A percentile compares a stretch with the other conserved stretches of the same genome.
These are phyloP conservation scores for Kurtzmaniella fragi DNA, from an alignment of 805 yeast species.

Conservation along the genomic window DNA sequence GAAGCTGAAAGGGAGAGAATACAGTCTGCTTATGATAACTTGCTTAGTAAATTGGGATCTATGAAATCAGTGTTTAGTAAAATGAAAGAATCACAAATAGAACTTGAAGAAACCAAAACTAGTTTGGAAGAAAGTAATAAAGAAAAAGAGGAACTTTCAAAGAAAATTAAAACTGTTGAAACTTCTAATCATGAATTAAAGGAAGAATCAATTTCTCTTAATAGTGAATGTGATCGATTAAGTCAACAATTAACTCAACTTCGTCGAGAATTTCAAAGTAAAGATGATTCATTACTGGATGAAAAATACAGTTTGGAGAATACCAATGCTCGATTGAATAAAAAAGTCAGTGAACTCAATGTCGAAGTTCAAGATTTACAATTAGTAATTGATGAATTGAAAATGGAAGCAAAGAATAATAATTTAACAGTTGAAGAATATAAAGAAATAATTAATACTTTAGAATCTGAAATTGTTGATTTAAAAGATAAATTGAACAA, in stretches of 20 bases:
- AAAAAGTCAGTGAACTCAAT: slow-evolving; percentile 36
- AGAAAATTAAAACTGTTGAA: slow-evolving; percentile 12
- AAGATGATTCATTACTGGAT: slow-evolving; percentile 31
- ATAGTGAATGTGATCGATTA: slow-evolving; percentile 51
- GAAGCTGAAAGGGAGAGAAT: slow-evolving; percentile 52
- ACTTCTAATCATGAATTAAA: slow-evolving; percentile 14
- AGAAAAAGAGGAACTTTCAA: slow-evolving; percentile 5
- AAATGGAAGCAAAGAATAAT: slow-evolving; percentile 37
- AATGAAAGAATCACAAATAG: slow-evolving; percentile 66
- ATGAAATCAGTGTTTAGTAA: slow-evolving; percentile 70
- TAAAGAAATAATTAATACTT: slow-evolving; percentile 31
- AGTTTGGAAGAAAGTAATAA: slow-evolving; percentile 25
- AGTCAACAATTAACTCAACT: slow-evolving; percentile 33
- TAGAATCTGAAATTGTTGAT: slow-evolving; percentile 18
- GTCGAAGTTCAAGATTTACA: slow-evolving; percentile 39
- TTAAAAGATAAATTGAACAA: slow-evolving; percentile 9
- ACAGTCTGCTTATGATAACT: slow-evolving; percentile 55
- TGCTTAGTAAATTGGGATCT: slow-evolving; percentile 59
- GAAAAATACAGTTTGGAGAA: slow-evolving; percentile 38
- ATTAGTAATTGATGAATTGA: slow-evolving; percentile 31
- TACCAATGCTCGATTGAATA: slow-evolving; percentile 30
- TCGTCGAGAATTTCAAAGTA: slow-evolving; percentile 31
- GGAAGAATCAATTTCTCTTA: slow-evolving; percentile 37
- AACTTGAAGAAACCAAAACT: slow-evolving; percentile 51
- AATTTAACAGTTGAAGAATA: slow-evolving; percentile 41